Evolutionary conservation across 768 basidiomycete genomes (phyloP).

Genomic region (Hirschioporus abietinus): DNA sequence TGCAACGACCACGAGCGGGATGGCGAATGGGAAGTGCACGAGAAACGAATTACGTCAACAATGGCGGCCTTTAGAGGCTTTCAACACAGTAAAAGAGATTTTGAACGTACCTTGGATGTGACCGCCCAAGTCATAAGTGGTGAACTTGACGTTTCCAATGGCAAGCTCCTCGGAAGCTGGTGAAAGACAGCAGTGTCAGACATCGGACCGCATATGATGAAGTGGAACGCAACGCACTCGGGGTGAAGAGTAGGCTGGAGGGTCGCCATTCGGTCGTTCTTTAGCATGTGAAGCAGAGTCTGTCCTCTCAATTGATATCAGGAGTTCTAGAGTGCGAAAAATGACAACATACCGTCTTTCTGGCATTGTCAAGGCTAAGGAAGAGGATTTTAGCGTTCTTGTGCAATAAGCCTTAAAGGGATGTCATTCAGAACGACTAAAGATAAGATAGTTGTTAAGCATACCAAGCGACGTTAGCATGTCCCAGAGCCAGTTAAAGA

Average conservation of each 20-base stretch:
- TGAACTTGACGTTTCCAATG: conserved; percentile 98
- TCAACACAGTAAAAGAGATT: conserved; percentile 2
- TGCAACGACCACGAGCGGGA: neutral
- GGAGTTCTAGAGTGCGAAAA: neutral
- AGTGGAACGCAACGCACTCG: conserved; percentile 61
- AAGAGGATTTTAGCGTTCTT: conserved; percentile 99
- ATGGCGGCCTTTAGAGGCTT: neutral
- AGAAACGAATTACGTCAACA: neutral
- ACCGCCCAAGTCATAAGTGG: conserved; percentile 96
- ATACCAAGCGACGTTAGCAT: conserved; percentile 88
- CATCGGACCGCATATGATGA: conserved; percentile 6
- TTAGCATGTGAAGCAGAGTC: conserved; percentile 98
- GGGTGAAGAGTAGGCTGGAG: conserved; percentile 98
- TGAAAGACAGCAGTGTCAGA: conserved; percentile 8
- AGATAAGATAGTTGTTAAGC: conserved; percentile 19
- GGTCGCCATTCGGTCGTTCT: conserved; percentile 96
- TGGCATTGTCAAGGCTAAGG: conserved; percentile 97
- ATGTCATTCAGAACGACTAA: conserved; percentile 7
- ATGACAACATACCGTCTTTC: conserved; percentile 77
- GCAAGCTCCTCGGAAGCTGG: conserved; percentile 98
- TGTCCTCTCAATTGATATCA: conserved; percentile 29
- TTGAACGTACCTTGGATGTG: conserved; percentile 79
- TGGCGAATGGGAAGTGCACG: conserved; percentile 4
- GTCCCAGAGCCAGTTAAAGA: conserved; percentile 96
- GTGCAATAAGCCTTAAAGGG: conserved; percentile 70